Evolutionary conservation across 139 green algal genomes (phyloP).

Genomic region (Desmodesmus armatus): DNA sequence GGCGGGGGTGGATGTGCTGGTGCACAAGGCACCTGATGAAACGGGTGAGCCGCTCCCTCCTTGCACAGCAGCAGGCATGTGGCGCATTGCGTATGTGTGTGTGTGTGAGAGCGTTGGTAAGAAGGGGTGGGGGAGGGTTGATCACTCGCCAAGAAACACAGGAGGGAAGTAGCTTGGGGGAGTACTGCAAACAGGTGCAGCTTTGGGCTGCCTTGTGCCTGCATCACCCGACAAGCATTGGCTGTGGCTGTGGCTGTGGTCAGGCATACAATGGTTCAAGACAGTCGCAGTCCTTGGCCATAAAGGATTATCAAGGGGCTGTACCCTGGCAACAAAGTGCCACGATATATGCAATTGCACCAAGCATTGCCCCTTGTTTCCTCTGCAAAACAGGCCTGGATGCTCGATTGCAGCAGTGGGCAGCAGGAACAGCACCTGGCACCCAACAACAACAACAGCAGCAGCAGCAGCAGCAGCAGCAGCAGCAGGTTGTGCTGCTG

Average conservation of each 20-base stretch:
- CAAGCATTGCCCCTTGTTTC: neutral
- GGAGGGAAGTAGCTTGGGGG: neutral
- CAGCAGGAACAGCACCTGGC: neutral
- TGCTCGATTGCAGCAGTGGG: slow-evolving; percentile 9
- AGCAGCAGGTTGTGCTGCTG: neutral
- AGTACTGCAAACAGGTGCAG: neutral
- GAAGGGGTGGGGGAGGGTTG: neutral
- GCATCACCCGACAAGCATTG: too few species aligned
- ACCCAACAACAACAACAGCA: neutral
- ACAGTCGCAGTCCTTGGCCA: too few species aligned
- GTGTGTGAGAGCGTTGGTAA: neutral
- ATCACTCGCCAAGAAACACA: neutral
- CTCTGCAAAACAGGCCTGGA: neutral
- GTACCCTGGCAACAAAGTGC: neutral
- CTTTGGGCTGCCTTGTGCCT: neutral
- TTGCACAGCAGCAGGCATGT: too few species aligned
- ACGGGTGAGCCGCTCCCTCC: neutral
- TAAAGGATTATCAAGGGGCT: neutral
- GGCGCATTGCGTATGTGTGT: too few species aligned
- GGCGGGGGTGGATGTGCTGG: neutral
- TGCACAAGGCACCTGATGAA: slow-evolving; percentile 31
- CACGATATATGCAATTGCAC: neutral
- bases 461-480: slow-evolving; percentile 7
- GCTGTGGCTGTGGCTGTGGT: too few species aligned
- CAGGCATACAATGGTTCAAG: too few species aligned